Percentiles rank a stretch among this genome's conserved stretches.
These are phyloP conservation scores for Zygoascus hellenicus DNA, from an alignment of 1,139 yeast genomes.

Conservation along the genomic window DNA sequence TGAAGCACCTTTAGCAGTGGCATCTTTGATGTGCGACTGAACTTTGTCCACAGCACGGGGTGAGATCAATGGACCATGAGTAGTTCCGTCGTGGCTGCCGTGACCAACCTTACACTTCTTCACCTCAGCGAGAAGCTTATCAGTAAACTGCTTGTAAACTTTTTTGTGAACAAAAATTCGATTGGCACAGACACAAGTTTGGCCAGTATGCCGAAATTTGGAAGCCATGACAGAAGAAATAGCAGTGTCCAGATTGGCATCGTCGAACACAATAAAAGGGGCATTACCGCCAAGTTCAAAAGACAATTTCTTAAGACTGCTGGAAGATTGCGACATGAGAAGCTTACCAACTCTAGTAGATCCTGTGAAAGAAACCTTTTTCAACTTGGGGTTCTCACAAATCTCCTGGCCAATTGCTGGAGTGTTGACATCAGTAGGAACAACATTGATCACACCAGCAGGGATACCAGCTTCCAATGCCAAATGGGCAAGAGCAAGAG, in stretches of 20 bases:
- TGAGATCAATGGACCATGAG: constrained; percentile 82
- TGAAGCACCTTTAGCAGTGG: constrained; percentile 63
- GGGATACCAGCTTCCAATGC: constrained; percentile 79
- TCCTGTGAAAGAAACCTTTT: constrained; percentile 86
- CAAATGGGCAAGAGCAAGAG: constrained; percentile 68
- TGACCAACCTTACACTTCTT: constrained; percentile 56
- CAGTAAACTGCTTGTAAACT: constrained; percentile 51
- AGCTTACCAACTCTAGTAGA: constrained; percentile 78
- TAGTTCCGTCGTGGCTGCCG: constrained; percentile 56
- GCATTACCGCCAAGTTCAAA: constrained; percentile 92
- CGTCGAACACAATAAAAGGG: constrained; percentile 80
- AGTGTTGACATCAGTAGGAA: constrained; percentile 45
- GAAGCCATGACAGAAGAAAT: constrained; percentile 61
- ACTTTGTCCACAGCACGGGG: constrained; percentile 61
- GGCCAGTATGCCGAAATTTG: constrained; percentile 68
- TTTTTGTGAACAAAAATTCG: constrained; percentile 58
- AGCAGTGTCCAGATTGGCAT: constrained; percentile 69
- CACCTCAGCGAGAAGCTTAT: constrained; percentile 47
- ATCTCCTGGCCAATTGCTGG: constrained; percentile 57
- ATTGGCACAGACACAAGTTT: constrained; percentile 78
- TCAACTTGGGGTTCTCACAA: constrained; percentile 60
- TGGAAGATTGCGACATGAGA: constrained; percentile 66
- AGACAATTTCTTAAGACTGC: constrained; percentile 73
- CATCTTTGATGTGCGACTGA: constrained; percentile 62
- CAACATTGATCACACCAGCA: constrained; percentile 66